Evolutionary conservation across 257 asterid species (phyloP), one percentile per base, ranked within the genome.

Genomic region (Solanum neorickii): DNA sequence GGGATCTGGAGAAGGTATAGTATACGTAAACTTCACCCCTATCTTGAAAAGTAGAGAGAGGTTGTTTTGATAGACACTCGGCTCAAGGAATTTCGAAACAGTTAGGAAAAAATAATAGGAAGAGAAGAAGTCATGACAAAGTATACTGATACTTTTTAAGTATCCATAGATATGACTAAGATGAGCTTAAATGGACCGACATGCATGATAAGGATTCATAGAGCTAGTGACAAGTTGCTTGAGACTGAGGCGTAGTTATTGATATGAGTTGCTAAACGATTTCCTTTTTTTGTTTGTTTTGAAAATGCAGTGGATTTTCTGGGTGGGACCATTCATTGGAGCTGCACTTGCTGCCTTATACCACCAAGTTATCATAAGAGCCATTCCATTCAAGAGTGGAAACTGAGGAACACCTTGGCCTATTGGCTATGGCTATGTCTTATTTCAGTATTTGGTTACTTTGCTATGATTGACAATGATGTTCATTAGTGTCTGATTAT

Each of bases 251-350:
- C 69, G 7, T 60, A 60, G 29, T 60, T 23, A 52, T 9, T 1
- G 6, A 21, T 18, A 72, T n/a, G 21, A 65, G 12, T 35, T n/a
- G 39, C 84, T 78, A n/a, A 21, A 33, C 47, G 37, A 29, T 84
- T 86, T 13, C 59, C 62, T 5, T 16, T 3, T 25, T 68, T 42
- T 9, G 6, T 3, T 2, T 13, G 27, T 7, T 16, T 3, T 74
- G 62, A 9, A 37, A n/a, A 83, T 90, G 31, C 95, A 94, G 94
- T 94, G 96, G 97, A 66, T 95, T 31, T 95, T 95, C 92, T 95
- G 96, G 98, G 97, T 94, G 12, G 98, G 98, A 87, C 98, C 98
- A 9, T 94, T 94, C 91, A 77, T 91, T 9, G 98, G 98, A 86
- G 98, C 98, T 86, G 98, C 94, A 7, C 94, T 94, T 25, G 98